Conservation (phyloP, 805 yeast species). For the Spathaspora girioi region DNA sequence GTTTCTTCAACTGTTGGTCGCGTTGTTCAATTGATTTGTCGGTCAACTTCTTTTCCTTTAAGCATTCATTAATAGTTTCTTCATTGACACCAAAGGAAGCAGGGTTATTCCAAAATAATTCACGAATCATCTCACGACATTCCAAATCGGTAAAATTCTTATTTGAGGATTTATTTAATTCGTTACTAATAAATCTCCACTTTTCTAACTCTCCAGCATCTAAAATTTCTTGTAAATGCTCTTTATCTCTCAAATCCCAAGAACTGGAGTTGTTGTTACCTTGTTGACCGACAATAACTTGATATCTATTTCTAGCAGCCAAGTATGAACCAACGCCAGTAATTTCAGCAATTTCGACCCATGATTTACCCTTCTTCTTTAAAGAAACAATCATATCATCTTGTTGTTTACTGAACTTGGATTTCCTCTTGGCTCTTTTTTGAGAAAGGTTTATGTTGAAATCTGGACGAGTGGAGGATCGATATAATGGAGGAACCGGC, state of each 20-base stretch:
- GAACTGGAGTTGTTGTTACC: constrained; percentile 64
- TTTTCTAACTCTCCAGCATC: constrained; percentile 72
- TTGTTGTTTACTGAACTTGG: constrained; percentile 69
- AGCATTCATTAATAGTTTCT: constrained; percentile 37
- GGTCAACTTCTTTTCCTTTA: constrained; percentile 33
- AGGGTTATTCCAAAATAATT: constrained; percentile 54
- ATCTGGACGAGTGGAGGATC: constrained; percentile 41
- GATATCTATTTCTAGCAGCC: constrained; percentile 76
- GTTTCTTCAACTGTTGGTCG: constrained; percentile 9
- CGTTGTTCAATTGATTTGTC: constrained; percentile 25
- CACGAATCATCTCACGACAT: constrained; percentile 51
- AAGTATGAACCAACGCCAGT: constrained; percentile 62
- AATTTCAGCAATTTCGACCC: constrained; percentile 71
- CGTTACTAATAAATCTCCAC: constrained; percentile 62
- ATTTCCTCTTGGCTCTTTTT: constrained; percentile 54
- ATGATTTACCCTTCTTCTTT: constrained; percentile 59
- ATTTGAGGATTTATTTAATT: constrained; percentile 53
- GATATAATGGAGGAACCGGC: constrained; percentile 48
- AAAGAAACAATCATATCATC: constrained; percentile 60
- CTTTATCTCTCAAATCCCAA: constrained; percentile 58
- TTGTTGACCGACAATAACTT: constrained; percentile 78
- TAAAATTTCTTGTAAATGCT: constrained; percentile 46
- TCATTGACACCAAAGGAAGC: constrained; percentile 53
- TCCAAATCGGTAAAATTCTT: constrained; percentile 49
- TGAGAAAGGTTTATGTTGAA: constrained; percentile 38